Base-by-base conservation (phyloP, 1,284 basidiomycete genomes). In the Trichosporon faecale region DNA sequence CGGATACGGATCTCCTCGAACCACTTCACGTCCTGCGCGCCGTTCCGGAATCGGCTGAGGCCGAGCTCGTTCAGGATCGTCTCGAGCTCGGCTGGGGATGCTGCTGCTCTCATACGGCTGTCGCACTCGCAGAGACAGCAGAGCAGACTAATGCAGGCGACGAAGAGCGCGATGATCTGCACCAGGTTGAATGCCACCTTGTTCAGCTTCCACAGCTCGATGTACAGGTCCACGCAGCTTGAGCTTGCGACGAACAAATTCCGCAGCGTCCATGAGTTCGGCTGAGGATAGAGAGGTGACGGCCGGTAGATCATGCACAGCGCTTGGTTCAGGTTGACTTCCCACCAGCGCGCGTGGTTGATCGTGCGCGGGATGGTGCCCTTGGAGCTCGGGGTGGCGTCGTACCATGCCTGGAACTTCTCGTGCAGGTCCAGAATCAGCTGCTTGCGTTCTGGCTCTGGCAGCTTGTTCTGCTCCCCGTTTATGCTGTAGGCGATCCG, bases 61-160 rank as follows among this genome's bases (percentile, higher is more conserved):
- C 72, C 70, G 12, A 73, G 66, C 27, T 73, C 72, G 14, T 40
- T 63, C n/a, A 71, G 66, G 0, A 60, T 68, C 4, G 40, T 46
- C 9, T 63, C 60, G 7, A 61, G 57, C 8, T 46, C 57, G 1
- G 64, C 57, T 3, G 60, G 68, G 2, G 23, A 27, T 35, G 61
- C 63, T 2, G 63, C 66, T 11, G 61, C 60, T 29, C 70, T 70
- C 72, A 73, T 71, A 33, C 76, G 75, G 11, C 72, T 74, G 37
- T 77, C 76, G 70, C 75, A 75, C 40, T 79, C 77, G 74, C 74
- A 76, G 66, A 79, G 31, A 29, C 73, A 77, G 67, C 77, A 79
- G 21, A 79, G 68, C 1, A 79, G 69, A 1, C 72, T 76, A n/a
- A 76, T 79, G 68, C 75, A 77, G 16, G 72, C 70, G 1, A 77